Evolutionary conservation across 495 filamentous ascomycete genomes (phyloP), one percentile per base, ranked within the genome.

Genomic region (Penicillium pulvis): DNA sequence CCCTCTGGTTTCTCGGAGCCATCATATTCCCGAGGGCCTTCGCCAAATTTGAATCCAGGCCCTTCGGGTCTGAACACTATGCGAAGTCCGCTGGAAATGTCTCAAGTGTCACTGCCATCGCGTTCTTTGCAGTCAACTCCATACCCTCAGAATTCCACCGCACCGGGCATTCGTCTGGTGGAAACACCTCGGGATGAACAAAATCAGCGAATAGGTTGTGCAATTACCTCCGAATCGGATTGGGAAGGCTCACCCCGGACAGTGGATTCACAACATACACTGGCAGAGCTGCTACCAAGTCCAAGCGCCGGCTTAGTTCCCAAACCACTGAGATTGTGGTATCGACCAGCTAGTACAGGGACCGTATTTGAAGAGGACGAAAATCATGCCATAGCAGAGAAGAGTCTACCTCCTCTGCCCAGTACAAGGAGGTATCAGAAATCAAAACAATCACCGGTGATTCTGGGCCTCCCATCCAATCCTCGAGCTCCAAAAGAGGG

Each of bases 321-420:
- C 24, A 69, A 72, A 31, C 75, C 77, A 11, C 57, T 80, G 20
- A 68, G 69, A 46, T 67, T 71, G 66, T 73, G 65, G 26, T 71
- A 68, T 35, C 71, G 74, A 4, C 72, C 70, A 7, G 45, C 30
- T 19, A 80, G 75, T 54, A 62, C 66, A 9, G 72, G 63, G 26
- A 78, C 75, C 2, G 49, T 74, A 3, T 75, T 77, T 49, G 77
- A 79, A 61, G 77, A 79, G 43, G 73, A 78, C 30, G 62, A 68
- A 45, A 23, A 45, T 36, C 43, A 57, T 53, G 44, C 61, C 45
- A 20, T 53, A 57, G 26, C 36, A 16, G 35, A 44, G 39, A 30
- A 16, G n/a, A 48, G 30, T 9, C 20, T 5, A 5, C 43, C 26
- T 42, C 42, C 36, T 36, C 24, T 44, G 14, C 41, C 20, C 17